phyloP scores from a whole-genome alignment of 257 asterid genomes.

The Solanum clarkiae region DNA sequence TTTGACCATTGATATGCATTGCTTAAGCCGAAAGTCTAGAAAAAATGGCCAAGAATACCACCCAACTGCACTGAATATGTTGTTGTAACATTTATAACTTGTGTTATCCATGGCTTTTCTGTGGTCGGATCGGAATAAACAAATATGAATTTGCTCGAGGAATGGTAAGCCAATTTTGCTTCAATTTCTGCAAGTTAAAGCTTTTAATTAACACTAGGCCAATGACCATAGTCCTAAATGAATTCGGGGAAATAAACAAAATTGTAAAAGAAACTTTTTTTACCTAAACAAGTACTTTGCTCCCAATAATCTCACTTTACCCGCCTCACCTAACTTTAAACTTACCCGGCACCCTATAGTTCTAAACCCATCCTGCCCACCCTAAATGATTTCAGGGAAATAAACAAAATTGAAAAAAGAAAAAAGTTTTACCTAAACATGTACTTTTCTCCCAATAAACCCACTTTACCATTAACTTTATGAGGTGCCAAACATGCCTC shows the following conservation, averaged over 20 bases:
- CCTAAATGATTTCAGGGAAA: neutral
- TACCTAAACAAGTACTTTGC: neutral
- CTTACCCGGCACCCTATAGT: no score
- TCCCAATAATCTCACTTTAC: neutral
- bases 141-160: neutral
- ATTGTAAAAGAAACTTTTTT: neutral
- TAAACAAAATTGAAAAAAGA: neutral
- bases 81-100: neutral
- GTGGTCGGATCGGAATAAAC: neutral
- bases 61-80: neutral
- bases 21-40: no score
- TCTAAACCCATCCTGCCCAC: no score
- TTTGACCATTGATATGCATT: no score
- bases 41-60: no score
- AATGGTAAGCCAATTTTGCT: neutral
- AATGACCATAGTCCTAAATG: no score
- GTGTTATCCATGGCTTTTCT: neutral
- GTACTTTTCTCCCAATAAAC: neutral
- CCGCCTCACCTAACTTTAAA: no score
- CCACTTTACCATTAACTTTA: neutral
- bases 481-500: constrained; percentile 13
- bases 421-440: constrained; percentile 8
- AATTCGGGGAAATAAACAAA: neutral
- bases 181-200: neutral
- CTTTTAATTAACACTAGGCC: neutral